A percentile compares a stretch with the other conserved stretches of the same genome.
Evolutionary conservation across 1,139 yeast species (phyloP).

Genomic region (Wickerhamiella pararugosa): DNA sequence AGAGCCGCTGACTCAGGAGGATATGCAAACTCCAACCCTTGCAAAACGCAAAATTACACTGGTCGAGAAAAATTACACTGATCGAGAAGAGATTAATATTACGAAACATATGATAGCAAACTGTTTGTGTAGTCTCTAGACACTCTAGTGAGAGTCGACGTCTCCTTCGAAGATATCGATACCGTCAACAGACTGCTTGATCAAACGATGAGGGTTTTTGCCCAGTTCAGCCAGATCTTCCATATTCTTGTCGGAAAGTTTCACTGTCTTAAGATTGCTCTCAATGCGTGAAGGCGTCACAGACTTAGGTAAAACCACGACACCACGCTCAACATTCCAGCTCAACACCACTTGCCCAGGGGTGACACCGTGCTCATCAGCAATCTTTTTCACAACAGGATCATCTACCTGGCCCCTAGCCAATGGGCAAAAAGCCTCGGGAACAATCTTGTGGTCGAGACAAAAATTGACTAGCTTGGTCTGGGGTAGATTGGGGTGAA

Average conservation of each 20-base stretch:
- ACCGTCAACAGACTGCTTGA: neutral
- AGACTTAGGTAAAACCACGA: conserved; percentile 62
- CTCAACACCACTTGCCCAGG: conserved; percentile 54
- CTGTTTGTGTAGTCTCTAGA: too few species aligned
- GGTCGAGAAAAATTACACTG: too few species aligned
- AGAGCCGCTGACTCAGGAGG: too few species aligned
- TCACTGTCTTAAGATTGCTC: conserved; percentile 38
- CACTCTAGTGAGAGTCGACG: neutral
- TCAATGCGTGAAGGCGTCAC: conserved; percentile 44
- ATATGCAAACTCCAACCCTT: too few species aligned
- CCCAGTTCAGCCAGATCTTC: conserved; percentile 2
- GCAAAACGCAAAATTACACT: too few species aligned
- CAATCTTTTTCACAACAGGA: conserved; percentile 38
- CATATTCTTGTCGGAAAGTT: conserved; percentile 4
- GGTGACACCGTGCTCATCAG: conserved; percentile 38
- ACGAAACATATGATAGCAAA: too few species aligned
- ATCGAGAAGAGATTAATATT: too few species aligned
- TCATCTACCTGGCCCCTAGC: conserved; percentile 22
- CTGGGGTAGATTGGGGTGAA: conserved; percentile 61
- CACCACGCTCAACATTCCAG: conserved; percentile 59
- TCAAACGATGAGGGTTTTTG: conserved; percentile 17
- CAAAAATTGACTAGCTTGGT: conserved; percentile 40
- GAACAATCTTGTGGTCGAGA: conserved; percentile 37
- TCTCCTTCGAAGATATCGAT: neutral
- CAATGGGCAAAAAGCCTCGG: conserved; percentile 71